Conservation (phyloP, 2,329 filamentous ascomycete genomes). For the Monosporascus sp. region DNA sequence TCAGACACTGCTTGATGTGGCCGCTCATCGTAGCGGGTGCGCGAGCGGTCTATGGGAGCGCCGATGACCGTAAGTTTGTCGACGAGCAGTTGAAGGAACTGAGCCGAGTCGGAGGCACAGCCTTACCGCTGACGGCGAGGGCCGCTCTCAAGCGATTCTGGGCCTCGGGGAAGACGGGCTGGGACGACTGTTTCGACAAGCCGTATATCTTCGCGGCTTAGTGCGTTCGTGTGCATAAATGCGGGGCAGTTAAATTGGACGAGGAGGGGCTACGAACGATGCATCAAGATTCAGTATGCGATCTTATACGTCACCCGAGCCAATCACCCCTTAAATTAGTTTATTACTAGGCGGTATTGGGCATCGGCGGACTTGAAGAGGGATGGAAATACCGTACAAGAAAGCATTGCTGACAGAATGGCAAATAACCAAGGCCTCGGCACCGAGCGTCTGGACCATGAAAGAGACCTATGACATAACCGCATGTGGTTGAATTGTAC, state of each 20-base stretch:
- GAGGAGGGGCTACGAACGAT: no score
- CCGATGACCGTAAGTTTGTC: slow-evolving; percentile 22
- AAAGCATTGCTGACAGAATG: no score
- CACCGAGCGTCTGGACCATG: no score
- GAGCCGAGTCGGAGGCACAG: slow-evolving; percentile 17
- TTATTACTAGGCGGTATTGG: no score
- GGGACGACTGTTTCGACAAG: slow-evolving; percentile 32
- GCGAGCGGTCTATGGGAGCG: slow-evolving; percentile 15
- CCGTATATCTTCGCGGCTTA: slow-evolving; percentile 20
- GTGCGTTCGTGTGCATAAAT: not conserved
- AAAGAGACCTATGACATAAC: no score
- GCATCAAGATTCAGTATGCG: not conserved
- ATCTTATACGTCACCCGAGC: not conserved
- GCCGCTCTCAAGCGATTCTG: slow-evolving; percentile 25
- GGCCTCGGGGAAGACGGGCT: slow-evolving; percentile 23
- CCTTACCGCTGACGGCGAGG: slow-evolving; percentile 20
- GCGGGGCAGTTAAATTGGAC: no score
- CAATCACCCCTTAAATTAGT: no score
- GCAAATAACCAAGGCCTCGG: no score
- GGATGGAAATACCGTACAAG: no score
- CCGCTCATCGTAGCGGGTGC: slow-evolving; percentile 27
- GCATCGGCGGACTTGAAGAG: no score
- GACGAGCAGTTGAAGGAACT: slow-evolving; percentile 16
- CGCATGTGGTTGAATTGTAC: no score
- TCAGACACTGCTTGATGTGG: slow-evolving; percentile 26